Base-by-base conservation (phyloP, 1,284 basidiomycete species). In the Cutaneotrichosporon arboriforme region DNA sequence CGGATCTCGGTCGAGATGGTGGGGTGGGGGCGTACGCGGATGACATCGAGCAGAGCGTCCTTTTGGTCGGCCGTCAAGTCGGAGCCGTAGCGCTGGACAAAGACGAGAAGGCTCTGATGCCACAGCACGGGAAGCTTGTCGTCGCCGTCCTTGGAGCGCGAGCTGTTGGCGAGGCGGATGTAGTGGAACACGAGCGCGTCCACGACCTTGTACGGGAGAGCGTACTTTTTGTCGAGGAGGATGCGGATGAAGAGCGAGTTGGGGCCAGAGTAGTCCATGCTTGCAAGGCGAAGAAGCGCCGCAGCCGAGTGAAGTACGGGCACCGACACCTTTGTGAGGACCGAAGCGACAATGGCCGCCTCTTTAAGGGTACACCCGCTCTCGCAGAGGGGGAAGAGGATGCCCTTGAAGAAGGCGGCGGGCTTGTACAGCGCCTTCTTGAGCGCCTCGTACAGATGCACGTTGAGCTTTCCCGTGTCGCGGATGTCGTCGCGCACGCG, bases 121-220 rank as follows among this genome's bases (percentile, higher is more conserved):
- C 96, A 99, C 13, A 99, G 79, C 12, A 98, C 96, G 8, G 96
- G 96, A 53, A 96, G 80, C 71, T 85, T 85, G 54, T 77, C 70
- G 20, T 75, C 72, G 14, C 77, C 77, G 17, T 72, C 69, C 58
- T 86, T 84, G 2, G 82, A 77, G 71, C 87, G 87, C 72, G 89
- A 87, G n/a, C 86, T 86, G 72, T 92, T 91, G 7, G 89, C 89
- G 51, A 97, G 85, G 35, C 91, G 85, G 65, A 98, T 88, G 72
- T 93, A 99, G 77, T 99, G 96, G 80, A 96, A 97, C 14, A 98
- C 92, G 52, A 99, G 83, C 4, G 90, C 88, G 68, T 99, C 96
- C 53, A 99, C 85, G 21, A 97, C 94, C 78, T 98, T 97, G 81
- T 94, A 99, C 0, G 96, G 96, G 35, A 99, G 78, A 50, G 96